Conservation (phyloP, 2,329 filamentous ascomycete species). For the Coniochaeta hoffmannii region DNA sequence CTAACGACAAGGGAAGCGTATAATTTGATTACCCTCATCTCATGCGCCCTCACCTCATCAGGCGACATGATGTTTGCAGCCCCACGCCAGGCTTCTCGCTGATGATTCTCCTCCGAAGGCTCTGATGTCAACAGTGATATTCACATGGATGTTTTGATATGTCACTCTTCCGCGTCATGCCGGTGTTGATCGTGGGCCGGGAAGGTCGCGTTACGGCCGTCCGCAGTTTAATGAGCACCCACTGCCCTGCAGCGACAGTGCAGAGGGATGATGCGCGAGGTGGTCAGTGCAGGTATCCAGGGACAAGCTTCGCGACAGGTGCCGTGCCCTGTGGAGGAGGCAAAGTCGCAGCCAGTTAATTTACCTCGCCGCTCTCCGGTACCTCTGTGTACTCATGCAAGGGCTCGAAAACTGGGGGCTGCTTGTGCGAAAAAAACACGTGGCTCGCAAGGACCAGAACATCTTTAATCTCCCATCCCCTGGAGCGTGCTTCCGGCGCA, state of each 20-base stretch:
- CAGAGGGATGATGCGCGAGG: not conserved
- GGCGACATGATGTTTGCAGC: too few relatives aligned
- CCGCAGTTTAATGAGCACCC: slow-evolving; percentile 1
- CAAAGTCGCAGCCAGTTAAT: not conserved
- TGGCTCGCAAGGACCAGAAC: not conserved
- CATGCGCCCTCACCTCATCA: too few relatives aligned
- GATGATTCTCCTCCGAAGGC: too few relatives aligned
- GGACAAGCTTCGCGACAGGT: not conserved
- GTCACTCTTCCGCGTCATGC: not conserved
- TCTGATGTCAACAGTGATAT: not conserved
- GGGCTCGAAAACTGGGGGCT: not conserved
- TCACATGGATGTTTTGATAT: not conserved
- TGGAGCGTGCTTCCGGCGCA: not conserved
- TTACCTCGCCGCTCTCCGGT: too few relatives aligned
- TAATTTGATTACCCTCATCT: not conserved
- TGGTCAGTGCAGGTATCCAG: not conserved
- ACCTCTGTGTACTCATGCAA: not conserved
- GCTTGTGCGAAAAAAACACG: not conserved
- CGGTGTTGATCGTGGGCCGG: not conserved
- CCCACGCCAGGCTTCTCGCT: too few relatives aligned
- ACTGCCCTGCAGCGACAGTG: not conserved
- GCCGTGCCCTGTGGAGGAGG: not conserved
- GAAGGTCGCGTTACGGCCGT: not conserved
- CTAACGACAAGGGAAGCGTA: not conserved
- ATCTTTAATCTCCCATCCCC: not conserved